These are phyloP conservation scores for Macadamia tetraphylla DNA, from an alignment of 164 flowering plant genomes.

Conservation along the genomic window DNA sequence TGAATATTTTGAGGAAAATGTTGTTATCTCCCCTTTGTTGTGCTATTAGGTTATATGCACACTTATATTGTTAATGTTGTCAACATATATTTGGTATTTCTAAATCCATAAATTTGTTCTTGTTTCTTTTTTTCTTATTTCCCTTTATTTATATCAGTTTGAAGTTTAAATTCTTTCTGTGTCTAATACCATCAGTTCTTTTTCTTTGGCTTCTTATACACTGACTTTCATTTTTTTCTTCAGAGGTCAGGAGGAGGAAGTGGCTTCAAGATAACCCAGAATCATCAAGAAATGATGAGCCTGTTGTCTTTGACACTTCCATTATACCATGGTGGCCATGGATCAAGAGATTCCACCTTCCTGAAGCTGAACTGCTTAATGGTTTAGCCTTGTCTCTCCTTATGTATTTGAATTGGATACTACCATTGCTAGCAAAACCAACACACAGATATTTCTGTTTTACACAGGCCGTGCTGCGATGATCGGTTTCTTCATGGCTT, in stretches of 20 bases:
- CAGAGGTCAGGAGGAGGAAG: conserved; percentile 93
- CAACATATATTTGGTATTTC: too few relatives aligned
- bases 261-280: conserved; percentile 87
- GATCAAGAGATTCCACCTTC: conserved; percentile 92
- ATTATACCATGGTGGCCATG: conserved; percentile 99
- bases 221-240: conserved; percentile 20
- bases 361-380: conserved; percentile 92
- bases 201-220: conserved; percentile 9
- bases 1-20: too few relatives aligned
- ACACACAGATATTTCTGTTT: conserved; percentile 1
- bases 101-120: too few relatives aligned
- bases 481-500: conserved; percentile 98
- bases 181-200: background rate
- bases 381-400: conserved; percentile 40
- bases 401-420: conserved; percentile 1
- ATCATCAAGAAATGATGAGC: conserved; percentile 80
- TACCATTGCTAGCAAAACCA: conserved; percentile 1
- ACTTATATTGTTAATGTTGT: too few relatives aligned
- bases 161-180: too few relatives aligned
- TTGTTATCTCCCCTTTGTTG: too few relatives aligned
- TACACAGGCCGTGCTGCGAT: conserved; percentile 90
- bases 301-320: conserved; percentile 84
- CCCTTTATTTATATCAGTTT: too few relatives aligned
- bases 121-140: too few relatives aligned
- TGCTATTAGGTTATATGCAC: too few relatives aligned